Evolutionary conservation across 2,329 filamentous ascomycete species (phyloP).

Genomic region (Trichoderma asperellum): DNA sequence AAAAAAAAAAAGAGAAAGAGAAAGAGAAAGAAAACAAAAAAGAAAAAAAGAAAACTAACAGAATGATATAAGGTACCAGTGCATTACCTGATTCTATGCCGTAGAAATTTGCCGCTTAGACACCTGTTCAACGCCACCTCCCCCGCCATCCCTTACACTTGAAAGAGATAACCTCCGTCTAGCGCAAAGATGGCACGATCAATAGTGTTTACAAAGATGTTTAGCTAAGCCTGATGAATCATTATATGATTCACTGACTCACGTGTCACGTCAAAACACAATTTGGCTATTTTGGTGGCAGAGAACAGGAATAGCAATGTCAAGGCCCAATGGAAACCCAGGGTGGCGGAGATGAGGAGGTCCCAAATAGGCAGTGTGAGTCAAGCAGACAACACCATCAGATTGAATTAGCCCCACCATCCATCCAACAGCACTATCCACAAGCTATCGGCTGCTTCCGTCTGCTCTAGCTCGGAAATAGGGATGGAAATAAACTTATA

Average conservation of each 20-base stretch:
- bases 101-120: background rate
- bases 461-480: background rate
- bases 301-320: background rate
- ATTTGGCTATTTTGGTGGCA: background rate
- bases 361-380: conserved; percentile 14
- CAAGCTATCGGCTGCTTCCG: background rate
- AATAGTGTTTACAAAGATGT: background rate
- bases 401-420: background rate
- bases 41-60: no score
- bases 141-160: background rate
- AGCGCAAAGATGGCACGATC: background rate
- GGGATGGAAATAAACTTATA: background rate
- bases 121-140: background rate
- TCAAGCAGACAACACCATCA: conserved; percentile 14
- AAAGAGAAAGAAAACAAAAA: no score
- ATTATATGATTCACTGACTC: background rate
- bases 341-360: background rate
- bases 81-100: no score
- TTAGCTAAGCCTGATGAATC: conserved; percentile 5
- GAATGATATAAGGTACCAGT: no score
- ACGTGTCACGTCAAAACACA: background rate
- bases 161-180: background rate
- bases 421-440: background rate
- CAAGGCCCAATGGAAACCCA: background rate
- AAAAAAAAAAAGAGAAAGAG: no score